Evolutionary conservation across 345 rosid genomes (phyloP).

Genomic region (Salix udensis): DNA sequence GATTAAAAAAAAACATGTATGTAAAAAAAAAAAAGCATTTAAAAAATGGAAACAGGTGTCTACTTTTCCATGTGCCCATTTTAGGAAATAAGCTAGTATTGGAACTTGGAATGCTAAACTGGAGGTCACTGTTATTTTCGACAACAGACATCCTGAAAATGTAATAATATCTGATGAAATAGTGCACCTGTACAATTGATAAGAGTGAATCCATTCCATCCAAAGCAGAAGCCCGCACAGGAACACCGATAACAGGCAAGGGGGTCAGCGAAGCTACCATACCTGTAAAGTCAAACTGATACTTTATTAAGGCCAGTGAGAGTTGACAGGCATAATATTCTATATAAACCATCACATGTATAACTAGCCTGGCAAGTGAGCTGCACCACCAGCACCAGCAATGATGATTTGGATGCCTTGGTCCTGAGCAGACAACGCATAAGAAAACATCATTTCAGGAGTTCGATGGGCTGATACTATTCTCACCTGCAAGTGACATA

Average conservation of each 20-base stretch:
- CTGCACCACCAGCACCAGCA: conserved; percentile 99
- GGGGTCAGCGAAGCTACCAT: conserved; percentile 97
- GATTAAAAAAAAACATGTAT: no score
- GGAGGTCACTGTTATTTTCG: neutral
- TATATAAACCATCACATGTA: neutral
- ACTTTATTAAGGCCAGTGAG: neutral
- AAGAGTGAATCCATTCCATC: conserved; percentile 92
- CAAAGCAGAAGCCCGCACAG: conserved; percentile 75
- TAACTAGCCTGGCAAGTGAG: conserved; percentile 81
- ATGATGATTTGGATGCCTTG: conserved; percentile 78
- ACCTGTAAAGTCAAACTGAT: conserved; percentile 41
- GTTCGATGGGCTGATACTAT: conserved; percentile 92
- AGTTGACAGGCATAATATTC: neutral
- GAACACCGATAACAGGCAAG: conserved; percentile 85
- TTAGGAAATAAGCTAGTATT: neutral
- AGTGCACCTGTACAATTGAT: conserved; percentile 85
- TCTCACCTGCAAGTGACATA: conserved; percentile 46
- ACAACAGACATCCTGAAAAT: neutral
- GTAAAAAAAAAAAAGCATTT: neutral
- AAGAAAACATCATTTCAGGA: conserved; percentile 81
- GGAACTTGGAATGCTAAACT: neutral
- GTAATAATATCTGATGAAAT: neutral
- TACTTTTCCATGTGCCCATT: neutral
- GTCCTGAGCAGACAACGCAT: conserved; percentile 65
- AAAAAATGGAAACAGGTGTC: neutral